A percentile compares a stretch with the other conserved stretches of the same genome.
Evolutionary conservation across 2,329 filamentous ascomycete genomes (phyloP).

Genomic region (Pseudocercospora musae): DNA sequence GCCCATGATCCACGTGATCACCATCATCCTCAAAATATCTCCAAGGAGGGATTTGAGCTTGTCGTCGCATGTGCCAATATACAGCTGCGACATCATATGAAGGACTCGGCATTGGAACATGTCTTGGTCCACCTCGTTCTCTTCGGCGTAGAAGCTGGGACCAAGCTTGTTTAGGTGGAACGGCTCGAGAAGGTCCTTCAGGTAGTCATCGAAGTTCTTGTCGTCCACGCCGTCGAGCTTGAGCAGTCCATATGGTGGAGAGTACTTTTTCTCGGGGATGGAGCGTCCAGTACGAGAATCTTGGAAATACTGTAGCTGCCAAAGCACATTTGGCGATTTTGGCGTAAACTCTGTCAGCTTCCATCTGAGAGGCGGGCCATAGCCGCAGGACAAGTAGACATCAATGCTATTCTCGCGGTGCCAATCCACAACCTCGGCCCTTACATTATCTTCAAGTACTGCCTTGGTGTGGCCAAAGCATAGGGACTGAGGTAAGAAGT

Average conservation of each 20-base stretch:
- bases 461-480: constrained; percentile 38
- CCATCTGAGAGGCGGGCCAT: constrained; percentile 43
- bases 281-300: constrained; percentile 32
- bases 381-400: constrained; percentile 44
- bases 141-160: constrained; percentile 44
- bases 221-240: constrained; percentile 45
- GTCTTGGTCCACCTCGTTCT: constrained; percentile 39
- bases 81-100: constrained; percentile 39
- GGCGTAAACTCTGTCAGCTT: constrained; percentile 48
- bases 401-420: constrained; percentile 38
- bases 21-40: constrained; percentile 45
- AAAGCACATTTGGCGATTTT: constrained; percentile 38
- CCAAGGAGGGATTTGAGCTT: constrained; percentile 42
- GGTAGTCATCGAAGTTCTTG: constrained; percentile 44
- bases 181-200: constrained; percentile 42
- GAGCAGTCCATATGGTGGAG: constrained; percentile 47
- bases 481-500: constrained; percentile 40
- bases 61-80: constrained; percentile 33
- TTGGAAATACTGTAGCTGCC: constrained; percentile 44
- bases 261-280: constrained; percentile 36
- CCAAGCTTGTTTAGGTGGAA: constrained; percentile 42
- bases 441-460: constrained; percentile 42
- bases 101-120: constrained; percentile 43
- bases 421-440: constrained; percentile 36
- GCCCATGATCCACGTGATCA: constrained; percentile 50